phyloP scores from a whole-genome alignment of 306 rosid genomes.

The Glycine latifolia region DNA sequence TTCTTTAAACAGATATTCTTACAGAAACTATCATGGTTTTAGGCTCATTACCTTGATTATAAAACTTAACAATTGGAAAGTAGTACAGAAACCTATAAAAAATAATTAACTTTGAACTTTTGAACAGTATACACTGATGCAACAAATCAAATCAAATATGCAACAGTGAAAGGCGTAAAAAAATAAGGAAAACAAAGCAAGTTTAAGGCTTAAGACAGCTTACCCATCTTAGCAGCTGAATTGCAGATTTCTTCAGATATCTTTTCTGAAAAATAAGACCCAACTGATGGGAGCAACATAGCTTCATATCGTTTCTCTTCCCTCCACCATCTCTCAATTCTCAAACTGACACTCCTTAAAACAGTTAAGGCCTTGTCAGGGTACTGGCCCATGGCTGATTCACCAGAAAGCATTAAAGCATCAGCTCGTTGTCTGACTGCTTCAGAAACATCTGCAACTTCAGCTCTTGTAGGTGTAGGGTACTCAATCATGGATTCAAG shows the following conservation, averaged over 20 bases:
- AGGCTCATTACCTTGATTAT: constrained; percentile 4
- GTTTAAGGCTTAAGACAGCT: constrained; percentile 46
- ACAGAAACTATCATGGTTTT: not conserved
- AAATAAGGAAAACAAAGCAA: constrained; percentile 51
- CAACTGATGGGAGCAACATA: constrained; percentile 78
- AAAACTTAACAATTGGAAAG: constrained; percentile 9
- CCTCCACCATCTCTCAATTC: constrained; percentile 99
- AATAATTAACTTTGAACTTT: constrained; percentile 9
- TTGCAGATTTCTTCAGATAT: constrained; percentile 95
- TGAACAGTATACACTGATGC: constrained; percentile 18
- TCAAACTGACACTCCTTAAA: constrained; percentile 93
- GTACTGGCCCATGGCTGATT: constrained; percentile 99
- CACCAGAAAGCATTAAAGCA: constrained; percentile 99
- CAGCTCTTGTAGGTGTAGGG: constrained; percentile 99
- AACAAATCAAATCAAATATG: constrained; percentile 20
- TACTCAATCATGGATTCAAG: constrained; percentile 99
- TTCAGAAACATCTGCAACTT: constrained; percentile 99
- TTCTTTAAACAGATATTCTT: too few species aligned
- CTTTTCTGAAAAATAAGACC: constrained; percentile 77
- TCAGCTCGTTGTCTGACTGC: constrained; percentile 99
- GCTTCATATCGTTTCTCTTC: constrained; percentile 90
- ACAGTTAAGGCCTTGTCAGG: constrained; percentile 96
- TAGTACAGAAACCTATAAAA: constrained; percentile 3
- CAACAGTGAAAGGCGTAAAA: not conserved
- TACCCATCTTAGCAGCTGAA: constrained; percentile 99